Base-by-base conservation (phyloP, 345 rosid genomes). In the Rhodamnia argentea region DNA sequence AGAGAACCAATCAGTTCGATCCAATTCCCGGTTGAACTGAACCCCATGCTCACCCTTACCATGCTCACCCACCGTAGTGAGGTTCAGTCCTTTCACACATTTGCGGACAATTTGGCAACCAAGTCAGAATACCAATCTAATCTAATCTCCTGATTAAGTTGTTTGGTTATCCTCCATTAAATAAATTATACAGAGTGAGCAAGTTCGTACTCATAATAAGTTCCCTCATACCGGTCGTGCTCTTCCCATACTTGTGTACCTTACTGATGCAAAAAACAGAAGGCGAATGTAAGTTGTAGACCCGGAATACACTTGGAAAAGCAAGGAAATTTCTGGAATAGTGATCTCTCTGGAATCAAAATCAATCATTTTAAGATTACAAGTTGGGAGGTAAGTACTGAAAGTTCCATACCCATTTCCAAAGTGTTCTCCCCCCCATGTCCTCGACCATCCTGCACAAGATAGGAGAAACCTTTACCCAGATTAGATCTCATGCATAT, bases 381-480 rank as follows among this genome's bases (percentile, higher is more conserved):
- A 62, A 26, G 44, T 14, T 76, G 6, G 32, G 88, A 64, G 59
- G 40, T 52, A 16, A 56, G 50, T 83, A 52, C 44, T 12, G 42
- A 82, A 52, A 83, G 86, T 84, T 90, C 56, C 90, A 44, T 93
- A 97, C 99, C 99, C 96, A 22, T 97, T 95, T 92, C 99, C 99
- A 55, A 96, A 94, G 87, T 97, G 99, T 89, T 96, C 99, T 88
- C 96, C 99, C 52, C 99, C 99, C 99, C 99, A 97, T 20, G 98
- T 97, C 90, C 99, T 95, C 84, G 99, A 96, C 99, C 99, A 97
- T 86, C 99, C 99, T 97, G 87, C 50, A 85, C 20, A 84, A 37
- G 26, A 88, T 78, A 83, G 22, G 85, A 51, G 27, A 64, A 32
- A 62, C 42, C 22, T 32, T 64, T 37, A 29, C 76, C 32, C 76